phyloP scores from a whole-genome alignment of 192 early-diverging fungal genomes.

The Coemansia sp. region DNA sequence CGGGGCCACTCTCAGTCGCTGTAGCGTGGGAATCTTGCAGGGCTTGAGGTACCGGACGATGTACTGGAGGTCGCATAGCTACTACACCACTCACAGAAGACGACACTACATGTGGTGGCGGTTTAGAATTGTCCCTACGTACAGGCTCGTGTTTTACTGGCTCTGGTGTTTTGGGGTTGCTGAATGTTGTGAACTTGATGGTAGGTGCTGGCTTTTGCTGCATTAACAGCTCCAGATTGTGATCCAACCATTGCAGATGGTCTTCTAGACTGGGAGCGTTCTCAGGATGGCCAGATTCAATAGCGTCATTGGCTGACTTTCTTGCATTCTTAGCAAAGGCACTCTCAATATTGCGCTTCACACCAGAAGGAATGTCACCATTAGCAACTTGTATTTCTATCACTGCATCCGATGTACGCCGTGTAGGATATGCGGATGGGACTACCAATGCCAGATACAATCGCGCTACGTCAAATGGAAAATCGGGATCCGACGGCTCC shows the following conservation, averaged over 20 bases:
- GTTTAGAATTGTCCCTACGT: neutral
- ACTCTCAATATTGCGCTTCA: constrained; percentile 47
- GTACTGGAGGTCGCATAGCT: constrained; percentile 27
- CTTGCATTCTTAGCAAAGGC: constrained; percentile 41
- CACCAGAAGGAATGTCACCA: constrained; percentile 39
- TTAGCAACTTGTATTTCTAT: constrained; percentile 43
- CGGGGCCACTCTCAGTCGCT: neutral
- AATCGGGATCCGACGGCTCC: constrained; percentile 70
- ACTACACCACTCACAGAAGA: constrained; percentile 1
- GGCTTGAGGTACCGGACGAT: constrained; percentile 20
- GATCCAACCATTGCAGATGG: constrained; percentile 60
- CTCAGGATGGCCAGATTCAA: constrained; percentile 20
- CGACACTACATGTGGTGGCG: constrained; percentile 4
- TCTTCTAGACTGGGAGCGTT: constrained; percentile 24
- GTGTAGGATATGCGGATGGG: constrained; percentile 57
- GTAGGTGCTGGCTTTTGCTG: constrained; percentile 62
- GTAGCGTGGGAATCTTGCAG: neutral
- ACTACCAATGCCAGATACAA: constrained; percentile 63
- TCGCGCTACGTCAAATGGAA: constrained; percentile 71
- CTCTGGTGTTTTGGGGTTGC: constrained; percentile 15
- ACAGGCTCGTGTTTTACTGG: neutral
- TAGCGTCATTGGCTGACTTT: constrained; percentile 16
- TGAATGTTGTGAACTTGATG: constrained; percentile 54
- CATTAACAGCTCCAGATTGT: constrained; percentile 62
- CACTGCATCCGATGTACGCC: constrained; percentile 26